These are phyloP conservation scores for Phycomyces blakesleeanus DNA, from an alignment of 192 early-diverging fungal species.

Conservation along the genomic window DNA sequence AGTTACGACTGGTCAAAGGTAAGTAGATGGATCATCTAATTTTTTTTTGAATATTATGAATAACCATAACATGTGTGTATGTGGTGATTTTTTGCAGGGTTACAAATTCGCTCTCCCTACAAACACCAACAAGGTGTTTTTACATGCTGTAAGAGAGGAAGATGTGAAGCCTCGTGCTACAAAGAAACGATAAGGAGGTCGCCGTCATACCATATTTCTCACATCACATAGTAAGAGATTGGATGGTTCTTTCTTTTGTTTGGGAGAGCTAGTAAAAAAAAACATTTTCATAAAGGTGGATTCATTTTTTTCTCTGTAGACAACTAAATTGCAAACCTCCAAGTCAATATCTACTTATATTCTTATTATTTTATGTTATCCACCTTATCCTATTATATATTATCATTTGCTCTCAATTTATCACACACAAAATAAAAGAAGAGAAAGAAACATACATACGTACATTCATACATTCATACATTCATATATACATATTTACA, in stretches of 20 bases:
- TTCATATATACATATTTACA: not conserved
- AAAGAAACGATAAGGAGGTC: conserved; percentile 34
- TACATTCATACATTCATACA: not conserved
- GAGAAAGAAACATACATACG: not conserved
- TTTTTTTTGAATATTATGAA: not conserved
- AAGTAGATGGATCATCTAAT: not conserved
- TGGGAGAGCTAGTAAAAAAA: too few relatives aligned
- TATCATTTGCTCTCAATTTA: too few relatives aligned
- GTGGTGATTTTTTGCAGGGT: conserved; percentile 43
- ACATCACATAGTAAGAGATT: too few relatives aligned
- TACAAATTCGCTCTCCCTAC: conserved; percentile 60
- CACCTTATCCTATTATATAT: too few relatives aligned
- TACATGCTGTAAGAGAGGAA: conserved; percentile 73
- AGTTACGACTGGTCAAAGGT: conserved; percentile 86
- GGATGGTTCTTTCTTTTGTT: too few relatives aligned
- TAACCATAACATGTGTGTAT: not conserved
- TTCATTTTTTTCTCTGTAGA: too few relatives aligned
- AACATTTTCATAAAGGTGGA: too few relatives aligned
- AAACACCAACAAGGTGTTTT: conserved; percentile 69
- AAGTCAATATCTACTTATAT: too few relatives aligned
- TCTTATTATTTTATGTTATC: too few relatives aligned
- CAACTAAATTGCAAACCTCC: too few relatives aligned
- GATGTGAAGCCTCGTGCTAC: conserved; percentile 76
- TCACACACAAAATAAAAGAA: too few relatives aligned
- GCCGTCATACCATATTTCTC: too few relatives aligned